phyloP scores from a whole-genome alignment of 345 rosid genomes.

The Eutrema japonicum region DNA sequence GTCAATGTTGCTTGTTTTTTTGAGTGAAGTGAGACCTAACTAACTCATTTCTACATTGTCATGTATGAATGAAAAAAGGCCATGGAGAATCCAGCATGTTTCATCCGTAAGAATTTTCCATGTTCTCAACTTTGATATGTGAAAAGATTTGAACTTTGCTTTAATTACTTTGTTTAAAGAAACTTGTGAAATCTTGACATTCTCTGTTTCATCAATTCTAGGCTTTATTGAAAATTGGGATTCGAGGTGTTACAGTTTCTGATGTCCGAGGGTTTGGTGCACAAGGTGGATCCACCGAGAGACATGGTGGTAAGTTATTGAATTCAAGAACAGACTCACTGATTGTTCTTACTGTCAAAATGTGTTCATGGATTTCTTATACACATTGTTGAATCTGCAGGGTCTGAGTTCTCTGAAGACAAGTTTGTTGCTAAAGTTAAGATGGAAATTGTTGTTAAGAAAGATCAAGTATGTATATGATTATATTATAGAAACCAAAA shows the following conservation, averaged over 20 bases:
- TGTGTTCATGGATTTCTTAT: slow-evolving; percentile 13
- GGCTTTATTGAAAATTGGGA: slow-evolving; percentile 81
- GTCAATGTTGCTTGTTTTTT: slow-evolving; percentile 18
- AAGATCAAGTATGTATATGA: slow-evolving; percentile 62
- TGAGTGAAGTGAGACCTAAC: slow-evolving; percentile 6
- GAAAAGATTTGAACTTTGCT: slow-evolving; percentile 17
- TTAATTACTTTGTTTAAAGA: not conserved
- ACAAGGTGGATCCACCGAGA: slow-evolving; percentile 87
- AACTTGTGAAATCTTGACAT: slow-evolving; percentile 10
- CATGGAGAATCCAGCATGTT: slow-evolving; percentile 83
- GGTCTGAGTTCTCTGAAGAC: slow-evolving; percentile 91
- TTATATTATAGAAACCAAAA: not conserved
- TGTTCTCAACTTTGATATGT: slow-evolving; percentile 17
- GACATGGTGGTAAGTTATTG: slow-evolving; percentile 70
- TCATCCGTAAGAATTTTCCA: slow-evolving; percentile 64
- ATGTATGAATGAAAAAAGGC: slow-evolving; percentile 54
- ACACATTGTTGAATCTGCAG: slow-evolving; percentile 44
- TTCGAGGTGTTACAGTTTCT: slow-evolving; percentile 85
- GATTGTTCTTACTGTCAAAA: slow-evolving; percentile 16
- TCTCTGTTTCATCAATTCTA: slow-evolving; percentile 34
- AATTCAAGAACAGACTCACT: not conserved
- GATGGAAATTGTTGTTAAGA: slow-evolving; percentile 84
- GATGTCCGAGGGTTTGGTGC: slow-evolving; percentile 92
- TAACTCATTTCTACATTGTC: slow-evolving; percentile 19
- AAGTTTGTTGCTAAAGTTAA: slow-evolving; percentile 88